A percentile compares a stretch with the other conserved stretches of the same genome.
Conservation (phyloP, 306 rosid genomes). For the Pyrus pyrifolia region DNA sequence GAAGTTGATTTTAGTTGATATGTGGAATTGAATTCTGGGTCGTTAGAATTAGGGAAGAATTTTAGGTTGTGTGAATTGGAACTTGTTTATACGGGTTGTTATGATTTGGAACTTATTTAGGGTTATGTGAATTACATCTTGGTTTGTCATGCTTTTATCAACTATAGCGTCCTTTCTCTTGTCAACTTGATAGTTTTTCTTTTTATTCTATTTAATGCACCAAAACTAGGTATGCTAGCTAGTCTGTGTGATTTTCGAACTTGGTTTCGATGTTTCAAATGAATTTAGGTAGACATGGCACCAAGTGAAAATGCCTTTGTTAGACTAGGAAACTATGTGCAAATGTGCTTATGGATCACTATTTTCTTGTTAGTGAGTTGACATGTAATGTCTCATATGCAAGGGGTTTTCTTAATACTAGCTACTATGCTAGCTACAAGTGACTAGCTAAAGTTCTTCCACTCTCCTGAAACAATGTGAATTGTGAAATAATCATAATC, state of each 20-base stretch:
- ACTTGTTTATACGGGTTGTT: no score
- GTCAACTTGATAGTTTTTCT: conserved; percentile 68
- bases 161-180: conserved; percentile 85
- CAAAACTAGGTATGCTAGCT: conserved; percentile 51
- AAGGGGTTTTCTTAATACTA: not conserved
- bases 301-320: not conserved
- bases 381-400: not conserved
- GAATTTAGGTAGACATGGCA: not conserved
- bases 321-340: not conserved
- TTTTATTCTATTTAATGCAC: conserved; percentile 56
- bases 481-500: not conserved
- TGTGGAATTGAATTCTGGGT: no score
- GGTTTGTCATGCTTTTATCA: conserved; percentile 35
- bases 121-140: no score
- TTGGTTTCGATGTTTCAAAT: not conserved
- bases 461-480: not conserved
- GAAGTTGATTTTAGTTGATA: no score
- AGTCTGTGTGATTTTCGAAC: conserved; percentile 10
- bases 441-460: not conserved
- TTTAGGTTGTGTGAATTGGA: no score
- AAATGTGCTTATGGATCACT: not conserved
- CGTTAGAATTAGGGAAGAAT: no score
- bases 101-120: no score
- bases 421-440: not conserved
- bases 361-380: not conserved